Conservation (phyloP, 352 stramenopile genomes). For the Phytopythium aichiense region DNA sequence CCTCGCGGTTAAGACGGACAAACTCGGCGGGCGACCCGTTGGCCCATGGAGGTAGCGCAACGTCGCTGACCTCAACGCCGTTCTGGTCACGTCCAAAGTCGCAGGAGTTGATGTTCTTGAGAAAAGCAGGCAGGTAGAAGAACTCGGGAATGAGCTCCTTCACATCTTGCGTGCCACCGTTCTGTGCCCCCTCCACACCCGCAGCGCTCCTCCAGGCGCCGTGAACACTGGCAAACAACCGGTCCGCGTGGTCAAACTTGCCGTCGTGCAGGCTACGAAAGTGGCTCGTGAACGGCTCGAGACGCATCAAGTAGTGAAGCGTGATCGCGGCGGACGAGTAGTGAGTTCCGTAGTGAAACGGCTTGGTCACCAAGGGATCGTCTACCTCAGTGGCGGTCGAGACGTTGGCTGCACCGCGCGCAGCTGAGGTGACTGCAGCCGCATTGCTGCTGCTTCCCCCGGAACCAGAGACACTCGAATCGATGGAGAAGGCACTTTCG, state of each 20-base stretch:
- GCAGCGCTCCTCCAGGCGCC: conserved; percentile 89
- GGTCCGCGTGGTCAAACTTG: conserved; percentile 98
- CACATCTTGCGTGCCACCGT: conserved; percentile 90
- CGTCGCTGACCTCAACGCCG: conserved; percentile 85
- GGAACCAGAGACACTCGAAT: not conserved
- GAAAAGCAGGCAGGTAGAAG: conserved; percentile 94
- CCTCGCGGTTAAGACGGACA: conserved; percentile 92
- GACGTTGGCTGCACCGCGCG: not conserved
- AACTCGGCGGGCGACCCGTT: conserved; percentile 93
- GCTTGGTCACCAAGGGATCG: conserved; percentile 44
- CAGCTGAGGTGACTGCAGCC: not conserved
- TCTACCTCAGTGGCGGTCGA: conserved; percentile 8
- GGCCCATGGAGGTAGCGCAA: conserved; percentile 93
- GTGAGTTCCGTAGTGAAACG: conserved; percentile 96
- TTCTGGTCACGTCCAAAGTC: conserved; percentile 91
- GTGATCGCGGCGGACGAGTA: conserved; percentile 93
- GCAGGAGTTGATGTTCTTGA: conserved; percentile 95
- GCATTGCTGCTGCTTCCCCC: not conserved
- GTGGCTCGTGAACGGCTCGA: conserved; percentile 95
- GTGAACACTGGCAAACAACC: conserved; percentile 94
- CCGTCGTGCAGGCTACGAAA: conserved; percentile 94
- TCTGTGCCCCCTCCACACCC: conserved; percentile 57
- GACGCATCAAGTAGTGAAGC: conserved; percentile 95
- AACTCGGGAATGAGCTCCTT: conserved; percentile 99
- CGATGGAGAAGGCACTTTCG: conserved; percentile 22